A percentile compares a stretch with the other conserved stretches of the same genome.
Evolutionary conservation across 2,329 filamentous ascomycete genomes (phyloP).

Genomic region (Aspergillus ochraceus): DNA sequence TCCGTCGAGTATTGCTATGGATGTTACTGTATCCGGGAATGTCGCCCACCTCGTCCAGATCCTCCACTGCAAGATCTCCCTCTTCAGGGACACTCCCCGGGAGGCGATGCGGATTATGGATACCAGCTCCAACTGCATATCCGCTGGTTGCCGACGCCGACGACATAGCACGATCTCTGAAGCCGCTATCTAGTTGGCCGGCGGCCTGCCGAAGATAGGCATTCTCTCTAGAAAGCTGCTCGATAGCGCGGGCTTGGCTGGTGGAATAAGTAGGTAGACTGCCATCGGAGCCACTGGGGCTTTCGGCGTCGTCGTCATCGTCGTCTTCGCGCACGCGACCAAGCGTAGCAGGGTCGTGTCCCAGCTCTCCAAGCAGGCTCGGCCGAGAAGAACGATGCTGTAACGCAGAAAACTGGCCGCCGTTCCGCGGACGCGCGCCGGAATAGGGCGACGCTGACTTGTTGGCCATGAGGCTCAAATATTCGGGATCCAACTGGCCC

Average conservation of each 20-base stretch:
- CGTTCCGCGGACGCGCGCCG: slow-evolving; percentile 37
- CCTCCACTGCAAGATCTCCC: slow-evolving; percentile 45
- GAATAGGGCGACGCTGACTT: slow-evolving; percentile 30
- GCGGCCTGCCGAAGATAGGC: slow-evolving; percentile 48
- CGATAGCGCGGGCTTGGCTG: slow-evolving; percentile 46
- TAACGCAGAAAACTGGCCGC: slow-evolving; percentile 63
- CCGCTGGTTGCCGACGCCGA: slow-evolving; percentile 37
- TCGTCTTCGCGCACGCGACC: slow-evolving; percentile 51
- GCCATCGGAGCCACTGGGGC: slow-evolving; percentile 39
- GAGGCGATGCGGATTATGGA: slow-evolving; percentile 40
- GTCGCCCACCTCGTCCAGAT: slow-evolving; percentile 44
- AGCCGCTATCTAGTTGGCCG: slow-evolving; percentile 38
- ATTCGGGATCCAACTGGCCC: slow-evolving; percentile 77
- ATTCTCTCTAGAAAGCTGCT: slow-evolving; percentile 50
- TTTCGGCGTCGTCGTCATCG: slow-evolving; percentile 48
- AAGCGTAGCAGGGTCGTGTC: slow-evolving; percentile 47
- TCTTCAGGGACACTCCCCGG: slow-evolving; percentile 45
- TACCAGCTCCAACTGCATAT: slow-evolving; percentile 31
- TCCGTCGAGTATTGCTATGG: slow-evolving; percentile 38
- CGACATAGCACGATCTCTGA: slow-evolving; percentile 44
- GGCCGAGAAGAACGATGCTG: slow-evolving; percentile 75
- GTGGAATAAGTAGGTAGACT: slow-evolving; percentile 37
- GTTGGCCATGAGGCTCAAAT: slow-evolving; percentile 33
- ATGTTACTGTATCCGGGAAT: slow-evolving; percentile 41
- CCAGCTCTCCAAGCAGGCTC: slow-evolving; percentile 47